Evolutionary conservation across 306 rosid species (phyloP), one percentile per base, ranked within the genome.

Genomic region (Ammopiptanthus mongolicus): DNA sequence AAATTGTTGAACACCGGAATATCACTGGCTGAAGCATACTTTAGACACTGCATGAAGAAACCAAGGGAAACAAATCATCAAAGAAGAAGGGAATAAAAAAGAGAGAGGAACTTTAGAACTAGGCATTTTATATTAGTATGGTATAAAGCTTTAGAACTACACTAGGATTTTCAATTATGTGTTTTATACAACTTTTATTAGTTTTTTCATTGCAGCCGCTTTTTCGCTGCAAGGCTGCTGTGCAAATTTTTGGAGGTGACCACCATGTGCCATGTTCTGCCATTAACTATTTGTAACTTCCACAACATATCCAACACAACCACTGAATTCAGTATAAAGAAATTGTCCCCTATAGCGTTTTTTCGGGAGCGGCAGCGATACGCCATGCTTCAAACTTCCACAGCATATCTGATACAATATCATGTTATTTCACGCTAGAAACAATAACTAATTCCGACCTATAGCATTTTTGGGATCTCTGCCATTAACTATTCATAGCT

Each of bases 31-130:
- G 25, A 22, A 50, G 77, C 65, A 60, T 23, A 2, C 70, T 69
- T 62, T 44, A 78, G 71, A 61, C 65, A 60, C 82, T 78, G 82
- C 77, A 78, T 21, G 36, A 42, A 41, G 46, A 76, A 55, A 59
- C 12, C 11, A 63, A 0, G 21, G 11, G 5, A 60, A 60, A 60
- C 28, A 28, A 65, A 76, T 52, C 37, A 39, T 65, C 65, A 21
- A 21, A 28, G 39, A 44, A 10, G 48, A 44, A 44, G 4, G 15
- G 6, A 44, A 44, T 2, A 14, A 44, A 0, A 70, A 2, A 12
- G 14, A 37, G 7, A 59, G 44, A 36, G 25, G 2, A n/a, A 34
- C 28, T 25, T 25, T 25, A 25, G 28, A 25, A 25, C 28, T 25
- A 25, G 28, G 28, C n/a, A 29, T 51, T 18, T 51, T 17, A 18